Conservation (phyloP, 2,329 filamentous ascomycete genomes). For the Aspergillus candidus region DNA sequence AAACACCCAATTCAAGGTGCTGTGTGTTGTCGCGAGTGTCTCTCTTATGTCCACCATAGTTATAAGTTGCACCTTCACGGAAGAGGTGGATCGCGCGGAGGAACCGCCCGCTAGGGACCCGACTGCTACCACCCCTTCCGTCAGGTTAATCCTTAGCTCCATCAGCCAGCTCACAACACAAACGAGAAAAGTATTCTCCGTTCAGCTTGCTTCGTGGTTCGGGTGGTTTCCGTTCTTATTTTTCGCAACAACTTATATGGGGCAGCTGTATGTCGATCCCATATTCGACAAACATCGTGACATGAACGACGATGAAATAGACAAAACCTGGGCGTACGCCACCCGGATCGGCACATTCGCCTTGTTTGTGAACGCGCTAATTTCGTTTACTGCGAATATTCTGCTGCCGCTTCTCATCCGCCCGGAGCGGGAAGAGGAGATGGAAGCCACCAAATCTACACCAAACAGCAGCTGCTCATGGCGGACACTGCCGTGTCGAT, state of each 20-base stretch:
- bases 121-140: conserved; percentile 68
- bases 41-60: conserved; percentile 64
- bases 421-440: conserved; percentile 56
- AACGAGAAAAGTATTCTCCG: conserved; percentile 70
- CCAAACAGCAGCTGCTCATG: neutral
- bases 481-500: no score
- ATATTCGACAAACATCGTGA: conserved; percentile 69
- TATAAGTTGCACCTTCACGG: conserved; percentile 62
- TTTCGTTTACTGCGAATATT: conserved; percentile 73
- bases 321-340: conserved; percentile 71
- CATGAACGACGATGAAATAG: conserved; percentile 67
- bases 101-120: conserved; percentile 54
- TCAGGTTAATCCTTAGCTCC: conserved; percentile 66
- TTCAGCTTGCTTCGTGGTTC: conserved; percentile 82
- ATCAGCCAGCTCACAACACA: conserved; percentile 73
- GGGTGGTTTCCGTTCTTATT: conserved; percentile 93
- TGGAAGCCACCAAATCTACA: neutral
- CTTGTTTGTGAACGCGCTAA: conserved; percentile 77
- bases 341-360: conserved; percentile 84
- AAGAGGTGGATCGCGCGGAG: conserved; percentile 74
- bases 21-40: conserved; percentile 79
- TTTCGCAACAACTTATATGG: conserved; percentile 88
- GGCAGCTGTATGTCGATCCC: conserved; percentile 82
- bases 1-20: conserved; percentile 81
- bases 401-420: conserved; percentile 78